phyloP scores from a whole-genome alignment of 2,329 filamentous ascomycete genomes.

The Aspergillus melleus region DNA sequence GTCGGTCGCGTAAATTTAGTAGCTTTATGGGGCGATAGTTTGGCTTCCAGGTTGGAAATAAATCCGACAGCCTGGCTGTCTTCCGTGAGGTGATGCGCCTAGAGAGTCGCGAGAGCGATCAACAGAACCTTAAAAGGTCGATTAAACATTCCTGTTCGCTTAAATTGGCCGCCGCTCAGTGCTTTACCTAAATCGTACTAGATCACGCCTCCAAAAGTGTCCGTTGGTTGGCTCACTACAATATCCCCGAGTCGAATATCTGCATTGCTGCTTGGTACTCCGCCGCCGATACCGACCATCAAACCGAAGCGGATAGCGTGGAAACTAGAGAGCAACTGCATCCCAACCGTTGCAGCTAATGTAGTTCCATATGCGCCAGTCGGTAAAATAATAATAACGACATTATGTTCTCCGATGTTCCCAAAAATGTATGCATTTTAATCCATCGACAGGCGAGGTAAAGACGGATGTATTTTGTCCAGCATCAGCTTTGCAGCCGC shows the following conservation, averaged over 20 bases:
- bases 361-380: background rate
- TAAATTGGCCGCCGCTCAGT: background rate
- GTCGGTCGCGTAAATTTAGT: too few species aligned
- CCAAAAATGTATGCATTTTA: background rate
- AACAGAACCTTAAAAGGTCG: background rate
- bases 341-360: background rate
- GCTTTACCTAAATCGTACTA: slow-evolving; percentile 1
- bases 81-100: background rate
- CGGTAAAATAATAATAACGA: background rate
- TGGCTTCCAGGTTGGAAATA: background rate
- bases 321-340: background rate
- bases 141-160: background rate
- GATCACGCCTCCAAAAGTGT: background rate
- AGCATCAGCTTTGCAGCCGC: slow-evolving; percentile 23
- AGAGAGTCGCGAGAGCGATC: background rate
- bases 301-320: background rate
- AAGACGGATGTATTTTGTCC: slow-evolving; percentile 13
- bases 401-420: background rate
- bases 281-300: slow-evolving; percentile 3
- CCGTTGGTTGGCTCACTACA: too few species aligned
- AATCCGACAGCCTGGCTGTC: background rate
- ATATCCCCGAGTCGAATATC: background rate
- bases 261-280: background rate
- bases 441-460: background rate
- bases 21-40: background rate